Evolutionary conservation across 352 stramenopile species (phyloP).

Genomic region (Pelagophyceae sp.): DNA sequence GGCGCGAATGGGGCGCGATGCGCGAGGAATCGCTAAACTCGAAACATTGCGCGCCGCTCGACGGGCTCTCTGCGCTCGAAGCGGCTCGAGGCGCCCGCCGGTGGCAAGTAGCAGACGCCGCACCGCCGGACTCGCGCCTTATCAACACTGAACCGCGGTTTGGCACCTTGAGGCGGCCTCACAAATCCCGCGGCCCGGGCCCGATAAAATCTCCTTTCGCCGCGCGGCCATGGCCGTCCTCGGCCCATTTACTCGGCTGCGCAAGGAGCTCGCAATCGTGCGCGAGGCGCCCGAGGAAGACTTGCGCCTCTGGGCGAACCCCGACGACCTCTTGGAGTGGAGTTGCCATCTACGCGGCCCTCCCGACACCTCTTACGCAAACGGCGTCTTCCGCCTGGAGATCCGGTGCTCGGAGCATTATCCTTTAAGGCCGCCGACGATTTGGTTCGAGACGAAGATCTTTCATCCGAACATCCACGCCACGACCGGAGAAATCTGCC

Average conservation of each 20-base stretch:
- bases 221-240: too few species aligned
- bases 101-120: too few species aligned
- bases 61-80: too few species aligned
- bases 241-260: conserved; percentile 42
- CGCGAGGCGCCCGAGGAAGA: conserved; percentile 38
- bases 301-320: conserved; percentile 38
- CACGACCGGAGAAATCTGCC: conserved; percentile 84
- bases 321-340: conserved; percentile 65
- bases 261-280: conserved; percentile 50
- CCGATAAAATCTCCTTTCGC: too few species aligned
- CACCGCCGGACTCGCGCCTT: too few species aligned
- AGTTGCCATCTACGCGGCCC: conserved; percentile 86
- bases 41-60: too few species aligned
- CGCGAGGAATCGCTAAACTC: too few species aligned
- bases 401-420: conserved; percentile 92
- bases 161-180: too few species aligned
- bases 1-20: too few species aligned
- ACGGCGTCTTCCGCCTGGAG: conserved; percentile 89
- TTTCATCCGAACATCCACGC: conserved; percentile 97
- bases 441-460: conserved; percentile 69
- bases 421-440: conserved; percentile 88
- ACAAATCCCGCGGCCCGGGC: too few species aligned
- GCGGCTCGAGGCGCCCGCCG: too few species aligned
- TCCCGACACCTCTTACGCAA: conserved; percentile 85
- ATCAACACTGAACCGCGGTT: too few species aligned